Conservation (phyloP, 2,329 filamentous ascomycete species). For the Arthroderma uncinatum region DNA sequence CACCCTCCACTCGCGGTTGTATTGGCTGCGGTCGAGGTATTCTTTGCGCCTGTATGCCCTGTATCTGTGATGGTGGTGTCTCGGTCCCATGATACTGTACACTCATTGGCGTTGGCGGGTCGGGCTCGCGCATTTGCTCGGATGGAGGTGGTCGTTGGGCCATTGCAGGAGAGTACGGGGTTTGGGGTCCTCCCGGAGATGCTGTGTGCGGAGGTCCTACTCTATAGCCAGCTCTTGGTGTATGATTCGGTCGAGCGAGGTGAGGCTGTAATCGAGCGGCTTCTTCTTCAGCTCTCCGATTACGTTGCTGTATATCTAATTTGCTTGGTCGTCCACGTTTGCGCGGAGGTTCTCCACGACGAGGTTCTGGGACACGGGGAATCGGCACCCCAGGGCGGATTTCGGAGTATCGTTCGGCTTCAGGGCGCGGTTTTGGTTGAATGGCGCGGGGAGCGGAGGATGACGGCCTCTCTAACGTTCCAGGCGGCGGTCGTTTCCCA, state of each 20-base stretch:
- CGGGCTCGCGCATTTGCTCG: background rate
- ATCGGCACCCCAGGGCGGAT: slow-evolving; percentile 25
- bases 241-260: background rate
- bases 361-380: slow-evolving; percentile 25
- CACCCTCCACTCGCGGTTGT: background rate
- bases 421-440: slow-evolving; percentile 30
- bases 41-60: slow-evolving; percentile 14
- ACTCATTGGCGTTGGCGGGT: background rate
- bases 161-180: background rate
- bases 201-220: background rate
- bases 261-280: background rate
- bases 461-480: slow-evolving; percentile 20
- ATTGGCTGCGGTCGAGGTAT: slow-evolving; percentile 8
- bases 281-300: background rate
- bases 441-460: slow-evolving; percentile 26
- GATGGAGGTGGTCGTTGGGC: background rate
- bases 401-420: slow-evolving; percentile 26
- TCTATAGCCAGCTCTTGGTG: background rate
- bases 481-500: slow-evolving; percentile 22
- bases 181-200: background rate
- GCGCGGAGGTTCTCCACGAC: slow-evolving; percentile 26
- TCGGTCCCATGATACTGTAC: slow-evolving; percentile 8
- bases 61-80: slow-evolving; percentile 8
- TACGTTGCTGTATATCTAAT: slow-evolving; percentile 31
- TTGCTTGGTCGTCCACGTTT: slow-evolving; percentile 37